Percentiles rank a stretch among this genome's conserved stretches.
Conservation (phyloP, 495 filamentous ascomycete genomes). For the Lepidopterella palustris region DNA sequence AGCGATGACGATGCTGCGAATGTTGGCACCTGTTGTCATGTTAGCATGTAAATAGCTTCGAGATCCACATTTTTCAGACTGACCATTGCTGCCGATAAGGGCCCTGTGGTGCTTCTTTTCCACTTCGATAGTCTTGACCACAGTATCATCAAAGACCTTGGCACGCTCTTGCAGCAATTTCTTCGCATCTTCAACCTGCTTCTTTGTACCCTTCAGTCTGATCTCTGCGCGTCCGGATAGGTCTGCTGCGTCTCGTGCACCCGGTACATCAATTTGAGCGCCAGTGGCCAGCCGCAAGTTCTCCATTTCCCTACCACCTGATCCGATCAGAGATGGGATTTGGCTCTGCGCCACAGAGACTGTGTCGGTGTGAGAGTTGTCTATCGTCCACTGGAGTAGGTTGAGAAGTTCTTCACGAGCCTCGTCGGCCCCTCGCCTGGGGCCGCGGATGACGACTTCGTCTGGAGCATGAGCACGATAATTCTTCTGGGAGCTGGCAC, state of each 20-base stretch:
- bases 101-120: constrained; percentile 87
- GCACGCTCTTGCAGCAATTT: constrained; percentile 77
- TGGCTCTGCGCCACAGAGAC: constrained; percentile 84
- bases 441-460: constrained; percentile 85
- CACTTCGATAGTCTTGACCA: constrained; percentile 75
- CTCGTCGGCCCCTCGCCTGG: constrained; percentile 82
- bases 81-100: constrained; percentile 84
- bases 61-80: constrained; percentile 34
- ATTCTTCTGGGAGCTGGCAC: constrained; percentile 48
- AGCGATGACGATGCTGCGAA: constrained; percentile 77
- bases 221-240: constrained; percentile 67
- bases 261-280: constrained; percentile 84
- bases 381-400: constrained; percentile 76
- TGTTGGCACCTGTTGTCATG: constrained; percentile 60
- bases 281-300: constrained; percentile 74
- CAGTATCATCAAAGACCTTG: constrained; percentile 75
- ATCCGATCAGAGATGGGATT: constrained; percentile 81
- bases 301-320: constrained; percentile 84
- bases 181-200: constrained; percentile 84
- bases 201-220: constrained; percentile 80
- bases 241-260: constrained; percentile 54
- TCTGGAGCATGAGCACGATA: constrained; percentile 68
- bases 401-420: constrained; percentile 84
- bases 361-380: constrained; percentile 69
- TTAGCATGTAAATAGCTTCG: constrained; percentile 31